Base-by-base conservation (phyloP, 768 basidiomycete species). In the Leucocoprinus birnbaumii region DNA sequence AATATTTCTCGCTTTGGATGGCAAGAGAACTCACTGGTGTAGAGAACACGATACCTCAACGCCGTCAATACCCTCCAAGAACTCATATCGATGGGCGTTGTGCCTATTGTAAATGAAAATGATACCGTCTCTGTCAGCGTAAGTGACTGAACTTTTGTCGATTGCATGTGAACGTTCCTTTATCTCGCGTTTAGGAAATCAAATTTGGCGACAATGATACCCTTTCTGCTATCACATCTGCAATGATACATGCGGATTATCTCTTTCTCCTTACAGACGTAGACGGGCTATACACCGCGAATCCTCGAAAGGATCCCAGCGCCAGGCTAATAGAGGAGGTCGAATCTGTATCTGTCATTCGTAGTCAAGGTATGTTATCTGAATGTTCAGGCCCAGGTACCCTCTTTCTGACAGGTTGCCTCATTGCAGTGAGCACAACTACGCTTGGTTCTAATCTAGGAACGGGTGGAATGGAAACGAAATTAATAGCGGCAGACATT, bases 181-280 rank as follows among this genome's bases (percentile, higher is more conserved):
- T 19, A n/a, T n/a, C 26, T 26, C 4, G 47, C 18, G 37, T 2
- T 13, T 64, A 95, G 93, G 97, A 99, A 87, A 98, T 99, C 59
- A 96, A 94, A 90, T 99, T 99, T 62, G 97, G 97, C 46, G 97
- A 98, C 73, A 98, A 98, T 68, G 97, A 99, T 68, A 98, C 96
- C 0, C 76, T 99, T 16, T 98, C 96, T 38, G 97, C 97, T 18
- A 95, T 99, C 57, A 95, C 97, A 0, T 88, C 94, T 3, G 91
- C 92, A 6, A 98, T 99, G 91, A 87, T 98, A 22, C 92, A 96
- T 60, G 97, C 97, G 16, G 96, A 98, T 69, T 99, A 94, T 67
- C 84, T 98, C 10, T 98, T 98, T 69, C 80, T 99, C 2, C 74
- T 98, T 35, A 99, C 97, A 2, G 97, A 99, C 62, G 97, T 99